phyloP scores from a whole-genome alignment of 106 monocot species.

The Narthecium ossifragum region DNA sequence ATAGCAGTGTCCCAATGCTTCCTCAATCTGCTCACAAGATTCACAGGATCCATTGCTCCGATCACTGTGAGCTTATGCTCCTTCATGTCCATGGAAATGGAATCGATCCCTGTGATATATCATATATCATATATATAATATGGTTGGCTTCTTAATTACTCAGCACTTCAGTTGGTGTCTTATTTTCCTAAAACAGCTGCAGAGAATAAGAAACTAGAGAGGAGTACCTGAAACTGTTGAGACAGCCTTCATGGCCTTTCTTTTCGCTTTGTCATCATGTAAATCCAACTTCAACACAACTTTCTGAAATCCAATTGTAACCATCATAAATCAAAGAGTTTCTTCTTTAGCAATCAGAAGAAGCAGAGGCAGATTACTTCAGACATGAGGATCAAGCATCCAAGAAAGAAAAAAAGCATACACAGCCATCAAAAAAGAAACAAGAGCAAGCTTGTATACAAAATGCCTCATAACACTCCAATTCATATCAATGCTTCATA shows the following conservation, averaged over 20 bases:
- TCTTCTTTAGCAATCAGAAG: too few relatives aligned
- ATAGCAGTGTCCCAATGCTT: constrained; percentile 29
- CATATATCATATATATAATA: not conserved
- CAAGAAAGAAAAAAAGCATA: too few relatives aligned
- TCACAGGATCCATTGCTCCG: constrained; percentile 42
- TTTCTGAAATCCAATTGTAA: too few relatives aligned
- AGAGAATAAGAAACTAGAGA: not conserved
- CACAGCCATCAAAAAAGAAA: too few relatives aligned
- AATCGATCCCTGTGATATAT: constrained; percentile 43
- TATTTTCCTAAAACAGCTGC: not conserved
- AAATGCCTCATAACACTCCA: too few relatives aligned
- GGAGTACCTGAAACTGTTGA: constrained; percentile 47
- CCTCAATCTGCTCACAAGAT: constrained; percentile 36
- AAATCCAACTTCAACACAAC: constrained; percentile 67
- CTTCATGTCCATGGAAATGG: constrained; percentile 53
- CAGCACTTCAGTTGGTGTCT: not conserved
- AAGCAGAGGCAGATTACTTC: too few relatives aligned
- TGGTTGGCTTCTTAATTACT: too few relatives aligned
- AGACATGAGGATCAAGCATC: too few relatives aligned
- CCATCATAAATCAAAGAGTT: too few relatives aligned
- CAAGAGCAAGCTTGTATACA: too few relatives aligned
- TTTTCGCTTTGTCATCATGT: constrained; percentile 78
- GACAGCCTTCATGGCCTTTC: constrained; percentile 75
- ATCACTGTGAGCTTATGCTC: constrained; percentile 52
- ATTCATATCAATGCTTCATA: too few relatives aligned